Evolutionary conservation across 2,329 filamentous ascomycete genomes (phyloP), one percentile per base, ranked within the genome.

Genomic region (Geosmithia flava): DNA sequence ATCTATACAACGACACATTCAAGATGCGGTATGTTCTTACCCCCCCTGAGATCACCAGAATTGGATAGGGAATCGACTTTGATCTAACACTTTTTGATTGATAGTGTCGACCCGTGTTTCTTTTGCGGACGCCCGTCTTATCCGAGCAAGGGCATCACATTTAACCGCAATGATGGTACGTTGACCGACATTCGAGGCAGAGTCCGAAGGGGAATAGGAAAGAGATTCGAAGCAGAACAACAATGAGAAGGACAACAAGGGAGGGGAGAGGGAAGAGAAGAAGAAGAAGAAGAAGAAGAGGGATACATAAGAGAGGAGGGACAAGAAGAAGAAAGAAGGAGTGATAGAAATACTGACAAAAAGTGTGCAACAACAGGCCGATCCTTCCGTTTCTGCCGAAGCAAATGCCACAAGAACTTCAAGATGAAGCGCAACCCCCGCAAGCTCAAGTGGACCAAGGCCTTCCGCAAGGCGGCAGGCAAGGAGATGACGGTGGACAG

Each of bases 361-460:
- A 10, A 40, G 23, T 29, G 20, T 20, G n/a, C n/a, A n/a, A n/a
- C 20, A 17, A 20, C 45, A 39, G 44, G 47, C 11, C 30, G 42
- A 23, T 46, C 23, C 4, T 48, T 48, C 20, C 47, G 43, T 20
- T 48, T 48, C 47, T 45, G 42, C 47, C 47, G 49, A 20, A 44
- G 40, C 57, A 76, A 80, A 65, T 80, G 76, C 64, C 76, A 77
- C 63, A 71, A 72, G 59, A 83, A 81, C 67, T 70, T 72, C 50
- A 50, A 51, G 5, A 45, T 33, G 29, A 29, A 46, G 87, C 83
- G 93, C 56, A 96, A 97, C 71, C 90, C 91, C 37, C 83, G 91
- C 65, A 95, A 96, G 69, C 80, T 97, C 58, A 93, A 89, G 69
- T 96, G 91, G 93, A 96, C 91, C 53, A 95, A 96, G 75, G 82